Base-by-base conservation (phyloP, 257 asterid genomes). In the Lycium ferocissimum region DNA sequence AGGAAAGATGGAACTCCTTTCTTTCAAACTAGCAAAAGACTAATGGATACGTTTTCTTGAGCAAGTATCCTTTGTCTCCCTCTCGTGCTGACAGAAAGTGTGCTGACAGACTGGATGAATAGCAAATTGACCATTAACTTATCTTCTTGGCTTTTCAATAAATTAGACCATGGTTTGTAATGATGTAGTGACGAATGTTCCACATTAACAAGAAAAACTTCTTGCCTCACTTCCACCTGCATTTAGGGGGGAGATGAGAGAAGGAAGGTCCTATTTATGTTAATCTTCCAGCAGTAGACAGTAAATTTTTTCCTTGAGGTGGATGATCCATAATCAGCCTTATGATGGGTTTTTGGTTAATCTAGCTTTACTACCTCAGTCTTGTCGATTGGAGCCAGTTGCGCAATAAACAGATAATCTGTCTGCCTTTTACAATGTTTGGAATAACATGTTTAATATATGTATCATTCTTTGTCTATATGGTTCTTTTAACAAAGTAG, bases 21-120 rank as follows among this genome's bases (percentile, higher is more conserved):
- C 80, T 73, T 73, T 47, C 38, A 20, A 45, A 73, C 58, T 47
- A 20, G 20, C 61, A 12, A 6, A 47, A n/a, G 33, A 47, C 81
- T 73, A 73, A 73, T 73, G 81, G 81, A 20, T 20, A 12, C 20
- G 6, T 73, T 20, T 73, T 73, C 61, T 73, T 73, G n/a, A 73
- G 43, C n/a, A 73, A 11, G 2, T 73, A 11, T 73, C 61, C 59
- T n/a, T 47, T 20, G 20, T 22, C 20, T 47, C 61, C 37, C 4
- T 47, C 61, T 17, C 11, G 3, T 47, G 47, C 59, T 6, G 40
- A 26, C n/a, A 51, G 40, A 73, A 73, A 11, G 18, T 47, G 7
- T n/a, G 5, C 58, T n/a, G 80, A 2, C 80, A 45, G 57, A 47
- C 4, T 3, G 80, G 38, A 72, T 45, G n/a, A n/a, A 72, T 45